Base-by-base conservation (phyloP, 2,329 filamentous ascomycete genomes). In the Claviceps sp. region DNA sequence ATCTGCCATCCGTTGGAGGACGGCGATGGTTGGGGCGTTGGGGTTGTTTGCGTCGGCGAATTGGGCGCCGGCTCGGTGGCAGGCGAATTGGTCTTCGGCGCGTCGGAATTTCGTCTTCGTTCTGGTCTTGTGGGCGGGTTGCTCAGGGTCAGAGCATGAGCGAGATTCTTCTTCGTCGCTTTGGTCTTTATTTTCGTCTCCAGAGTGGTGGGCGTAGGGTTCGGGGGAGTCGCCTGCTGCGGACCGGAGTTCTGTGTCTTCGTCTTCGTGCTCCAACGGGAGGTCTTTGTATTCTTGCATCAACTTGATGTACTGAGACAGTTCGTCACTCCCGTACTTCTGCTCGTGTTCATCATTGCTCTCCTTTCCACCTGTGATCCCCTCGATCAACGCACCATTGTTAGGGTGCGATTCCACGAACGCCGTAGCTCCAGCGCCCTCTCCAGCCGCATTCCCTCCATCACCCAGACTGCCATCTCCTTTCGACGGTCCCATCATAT, bases 1-100 rank as follows among this genome's bases (percentile, higher is more conserved):
- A 50, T 83, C 77, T 43, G 79, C 76, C 86, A 96, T 89, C 57
- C 85, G 74, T 59, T 88, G 79, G 5, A 96, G 71, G 2, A 93
- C 72, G 46, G 85, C 77, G 49, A 95, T 89, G 0, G 86, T 94
- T 13, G 77, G 71, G 1, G 72, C 70, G 62, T 96, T 97, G 0
- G 88, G 86, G 57, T 85, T 87, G 13, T 69, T 62, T 0, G 67
- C 61, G 14, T 67, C 62, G 4, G 64, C 62, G 37, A 71, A 66
- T 48, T 67, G 70, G 2, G 67, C 72, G 9, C 77, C 76, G 2
- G 75, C 76, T 37, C 66, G 70, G 62, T 78, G 74, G 60, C 79
- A 82, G 14, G 71, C 69, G 54, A 80, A 82, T 1, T 68, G 69
- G 34, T 77, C 72, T 52, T 76, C 71, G 54, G 69, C 72, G 3